Evolutionary conservation across 2,329 filamentous ascomycete species (phyloP).

Genomic region (Bertia moriformis): DNA sequence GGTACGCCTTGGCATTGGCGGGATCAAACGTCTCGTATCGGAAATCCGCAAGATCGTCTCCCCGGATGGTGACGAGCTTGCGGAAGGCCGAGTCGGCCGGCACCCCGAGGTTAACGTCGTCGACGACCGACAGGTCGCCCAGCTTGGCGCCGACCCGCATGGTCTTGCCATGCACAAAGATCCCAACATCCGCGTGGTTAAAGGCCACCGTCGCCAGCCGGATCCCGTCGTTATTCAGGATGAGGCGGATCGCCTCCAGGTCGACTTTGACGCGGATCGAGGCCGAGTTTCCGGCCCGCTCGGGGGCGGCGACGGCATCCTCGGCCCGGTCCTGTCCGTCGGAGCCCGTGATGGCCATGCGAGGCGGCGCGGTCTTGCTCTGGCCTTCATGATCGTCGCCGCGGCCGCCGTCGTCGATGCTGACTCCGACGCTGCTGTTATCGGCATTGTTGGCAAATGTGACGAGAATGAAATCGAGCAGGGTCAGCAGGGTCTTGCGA

Average conservation of each 20-base stretch:
- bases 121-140: conserved; percentile 75
- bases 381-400: too few species aligned
- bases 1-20: conserved; percentile 56
- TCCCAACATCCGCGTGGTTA: conserved; percentile 78
- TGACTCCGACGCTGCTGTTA: conserved; percentile 22
- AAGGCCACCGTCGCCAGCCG: conserved; percentile 82
- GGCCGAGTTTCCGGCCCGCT: conserved; percentile 30
- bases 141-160: conserved; percentile 80
- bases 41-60: conserved; percentile 93
- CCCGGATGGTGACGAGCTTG: conserved; percentile 83
- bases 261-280: conserved; percentile 90
- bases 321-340: conserved; percentile 20
- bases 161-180: conserved; percentile 72
- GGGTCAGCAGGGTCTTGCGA: conserved; percentile 74
- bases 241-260: conserved; percentile 80
- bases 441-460: conserved; percentile 65
- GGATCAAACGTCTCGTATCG: conserved; percentile 91
- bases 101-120: conserved; percentile 86
- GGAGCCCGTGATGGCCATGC: conserved; percentile 19
- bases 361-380: conserved; percentile 10
- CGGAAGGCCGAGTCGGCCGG: conserved; percentile 67
- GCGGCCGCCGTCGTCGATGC: too few species aligned
- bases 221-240: conserved; percentile 95
- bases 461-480: conserved; percentile 83
- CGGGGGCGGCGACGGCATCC: conserved; percentile 19